Percentiles rank a stretch among this genome's conserved stretches.
Evolutionary conservation across 169 alveolate genomes (phyloP).

Genomic region (Perkinsus olseni): DNA sequence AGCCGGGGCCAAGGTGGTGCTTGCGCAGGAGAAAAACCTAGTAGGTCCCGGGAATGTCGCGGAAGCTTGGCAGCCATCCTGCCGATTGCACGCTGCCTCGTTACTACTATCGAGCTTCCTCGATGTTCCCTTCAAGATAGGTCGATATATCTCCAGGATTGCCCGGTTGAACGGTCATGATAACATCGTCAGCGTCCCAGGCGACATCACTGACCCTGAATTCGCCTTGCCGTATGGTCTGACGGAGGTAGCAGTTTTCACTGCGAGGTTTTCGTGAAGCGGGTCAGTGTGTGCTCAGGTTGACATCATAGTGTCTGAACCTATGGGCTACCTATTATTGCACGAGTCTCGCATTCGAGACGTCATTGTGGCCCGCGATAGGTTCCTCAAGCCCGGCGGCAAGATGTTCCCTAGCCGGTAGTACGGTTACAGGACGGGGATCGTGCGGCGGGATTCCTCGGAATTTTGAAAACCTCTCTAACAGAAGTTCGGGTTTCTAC

Average conservation of each 20-base stretch:
- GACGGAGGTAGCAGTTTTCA: not conserved
- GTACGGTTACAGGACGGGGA: not conserved
- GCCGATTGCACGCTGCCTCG: too few relatives aligned
- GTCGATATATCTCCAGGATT: constrained; percentile 10
- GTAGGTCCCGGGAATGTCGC: constrained; percentile 7
- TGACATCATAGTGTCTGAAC: constrained; percentile 56
- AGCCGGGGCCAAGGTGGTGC: constrained; percentile 63
- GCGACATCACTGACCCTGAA: constrained; percentile 49
- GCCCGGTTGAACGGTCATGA: constrained; percentile 37
- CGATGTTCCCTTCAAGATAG: not conserved
- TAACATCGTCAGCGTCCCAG: constrained; percentile 38
- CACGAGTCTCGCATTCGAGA: constrained; percentile 57
- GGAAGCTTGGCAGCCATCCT: too few relatives aligned
- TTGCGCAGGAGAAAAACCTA: constrained; percentile 46
- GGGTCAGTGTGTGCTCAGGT: not conserved
- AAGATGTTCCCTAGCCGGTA: constrained; percentile 48
- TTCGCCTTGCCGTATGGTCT: constrained; percentile 13
- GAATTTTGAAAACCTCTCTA: not conserved
- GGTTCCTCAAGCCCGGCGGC: constrained; percentile 49
- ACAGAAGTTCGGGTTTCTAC: not conserved
- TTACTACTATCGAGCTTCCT: too few relatives aligned
- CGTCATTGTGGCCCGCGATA: constrained; percentile 49
- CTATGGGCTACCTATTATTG: constrained; percentile 53
- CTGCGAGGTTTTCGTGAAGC: not conserved
- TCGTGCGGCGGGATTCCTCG: not conserved